phyloP scores from a whole-genome alignment of 495 filamentous ascomycete genomes.

The Penicillium bialowiezense region DNA sequence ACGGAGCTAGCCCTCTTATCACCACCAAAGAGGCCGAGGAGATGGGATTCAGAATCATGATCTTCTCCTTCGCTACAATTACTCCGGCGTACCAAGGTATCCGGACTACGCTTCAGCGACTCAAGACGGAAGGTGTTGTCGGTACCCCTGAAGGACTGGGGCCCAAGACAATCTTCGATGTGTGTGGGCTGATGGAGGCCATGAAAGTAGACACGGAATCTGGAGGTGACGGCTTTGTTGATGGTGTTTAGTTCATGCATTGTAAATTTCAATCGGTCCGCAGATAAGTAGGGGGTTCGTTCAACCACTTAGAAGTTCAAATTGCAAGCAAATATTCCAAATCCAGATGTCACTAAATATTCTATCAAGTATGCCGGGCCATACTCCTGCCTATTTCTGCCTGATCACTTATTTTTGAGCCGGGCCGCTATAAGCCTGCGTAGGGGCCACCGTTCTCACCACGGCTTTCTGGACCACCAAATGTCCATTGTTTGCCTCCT shows the following conservation, averaged over 20 bases:
- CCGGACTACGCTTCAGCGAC: constrained; percentile 36
- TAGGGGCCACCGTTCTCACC: no score
- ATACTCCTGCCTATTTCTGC: no score
- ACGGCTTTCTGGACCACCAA: no score
- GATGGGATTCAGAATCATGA: constrained; percentile 63
- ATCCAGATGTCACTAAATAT: no score
- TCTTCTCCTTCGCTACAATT: constrained; percentile 54
- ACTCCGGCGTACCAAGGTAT: constrained; percentile 54
- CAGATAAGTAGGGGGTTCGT: neutral
- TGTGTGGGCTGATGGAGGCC: constrained; percentile 57
- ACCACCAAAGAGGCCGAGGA: constrained; percentile 54
- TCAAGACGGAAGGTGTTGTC: constrained; percentile 49
- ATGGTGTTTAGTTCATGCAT: constrained; percentile 29
- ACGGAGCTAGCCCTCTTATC: constrained; percentile 57
- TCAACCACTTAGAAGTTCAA: constrained; percentile 3
- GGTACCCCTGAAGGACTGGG: constrained; percentile 45
- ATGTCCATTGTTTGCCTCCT: no score
- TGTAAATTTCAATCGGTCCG: neutral
- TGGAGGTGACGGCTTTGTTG: constrained; percentile 48
- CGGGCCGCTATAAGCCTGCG: no score
- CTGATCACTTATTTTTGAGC: no score
- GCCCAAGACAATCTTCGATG: constrained; percentile 51
- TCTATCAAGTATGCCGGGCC: no score
- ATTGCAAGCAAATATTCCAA: neutral
- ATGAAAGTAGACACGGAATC: constrained; percentile 56